These are phyloP conservation scores for Pulveroboletus sp. DNA, from an alignment of 768 basidiomycete species.

Conservation along the genomic window DNA sequence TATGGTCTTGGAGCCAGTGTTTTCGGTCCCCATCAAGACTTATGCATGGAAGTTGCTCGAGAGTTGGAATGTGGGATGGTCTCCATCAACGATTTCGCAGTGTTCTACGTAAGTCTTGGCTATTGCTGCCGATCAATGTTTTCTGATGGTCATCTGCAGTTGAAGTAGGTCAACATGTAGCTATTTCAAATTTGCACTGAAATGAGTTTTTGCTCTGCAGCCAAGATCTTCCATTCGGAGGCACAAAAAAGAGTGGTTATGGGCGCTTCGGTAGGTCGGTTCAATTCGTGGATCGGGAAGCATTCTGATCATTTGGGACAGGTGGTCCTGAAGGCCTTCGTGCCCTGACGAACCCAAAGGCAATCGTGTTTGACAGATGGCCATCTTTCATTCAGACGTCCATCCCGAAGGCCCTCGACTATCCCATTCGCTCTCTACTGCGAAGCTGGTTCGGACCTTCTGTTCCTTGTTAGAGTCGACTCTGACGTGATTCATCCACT, in stretches of 20 bases:
- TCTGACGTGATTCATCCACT: slow-evolving; percentile 1
- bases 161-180: slow-evolving; percentile 50
- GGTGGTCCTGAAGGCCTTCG: slow-evolving; percentile 93
- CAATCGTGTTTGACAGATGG: slow-evolving; percentile 81
- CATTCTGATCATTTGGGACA: slow-evolving; percentile 26
- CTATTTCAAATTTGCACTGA: slow-evolving; percentile 5
- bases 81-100: slow-evolving; percentile 90
- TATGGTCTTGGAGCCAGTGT: slow-evolving; percentile 94
- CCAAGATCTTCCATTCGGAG: slow-evolving; percentile 95
- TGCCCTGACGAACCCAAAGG: slow-evolving; percentile 82
- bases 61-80: slow-evolving; percentile 94
- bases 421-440: slow-evolving; percentile 70
- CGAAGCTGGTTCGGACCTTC: slow-evolving; percentile 62
- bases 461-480: not conserved
- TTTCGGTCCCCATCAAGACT: slow-evolving; percentile 79
- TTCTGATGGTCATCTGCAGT: slow-evolving; percentile 34
- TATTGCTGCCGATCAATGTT: slow-evolving; percentile 1
- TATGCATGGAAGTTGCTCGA: slow-evolving; percentile 77
- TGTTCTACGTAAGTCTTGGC: slow-evolving; percentile 64
- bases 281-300: not conserved
- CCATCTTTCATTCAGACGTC: slow-evolving; percentile 76
- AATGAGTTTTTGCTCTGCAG: slow-evolving; percentile 28
- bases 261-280: slow-evolving; percentile 75
- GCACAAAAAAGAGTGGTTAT: slow-evolving; percentile 86
- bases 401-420: slow-evolving; percentile 84